Base-by-base conservation (phyloP, 768 basidiomycete species). In the Boletales sp. region DNA sequence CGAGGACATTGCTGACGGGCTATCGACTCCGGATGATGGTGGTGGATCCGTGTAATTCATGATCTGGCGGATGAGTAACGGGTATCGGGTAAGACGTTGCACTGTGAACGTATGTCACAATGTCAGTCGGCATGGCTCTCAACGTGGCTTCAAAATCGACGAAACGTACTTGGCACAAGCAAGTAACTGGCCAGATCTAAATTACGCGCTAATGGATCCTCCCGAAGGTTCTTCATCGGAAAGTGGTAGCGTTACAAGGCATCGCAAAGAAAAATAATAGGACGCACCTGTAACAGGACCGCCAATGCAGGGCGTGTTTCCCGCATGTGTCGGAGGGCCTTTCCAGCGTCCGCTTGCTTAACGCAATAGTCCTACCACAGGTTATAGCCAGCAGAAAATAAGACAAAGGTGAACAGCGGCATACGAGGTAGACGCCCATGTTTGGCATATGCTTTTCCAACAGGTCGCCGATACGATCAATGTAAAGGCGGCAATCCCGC, bases 31-130 rank as follows among this genome's bases (percentile, higher is more conserved):
- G 21, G 49, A 38, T 9, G 52, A 44, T 9, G 48, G 11, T 33
- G 5, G 28, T 2, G 73, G 53, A 21, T 86, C 83, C 2, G 92
- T 94, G 63, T 94, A 90, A 18, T 84, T 79, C 21, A 91, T 65
- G 54, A 96, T 89, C 70, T 91, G 89, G 48, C 84, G 83, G 56
- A 97, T 84, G 31, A 97, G 76, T 0, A 99, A 74, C 0, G 95
- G 95, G 63, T 98, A 99, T 49, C 92, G 79, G 0, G 95, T 96
- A 49, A 97, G 84, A 10, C 95, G 84, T 82, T 96, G 93, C 93
- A 94, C 90, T 93, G 53, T 25, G 44, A 43, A 53, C 18, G 35
- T 13, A 12, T 30, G 13, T 14, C 12, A 8, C 32, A 8, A 10
- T 3, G 5, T 25, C 7, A 28, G 6, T 28, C 25, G 3, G 25